Percentiles rank a stretch among this genome's conserved stretches.
Conservation (phyloP, 106 monocot genomes). For the Dioscorea alata region DNA sequence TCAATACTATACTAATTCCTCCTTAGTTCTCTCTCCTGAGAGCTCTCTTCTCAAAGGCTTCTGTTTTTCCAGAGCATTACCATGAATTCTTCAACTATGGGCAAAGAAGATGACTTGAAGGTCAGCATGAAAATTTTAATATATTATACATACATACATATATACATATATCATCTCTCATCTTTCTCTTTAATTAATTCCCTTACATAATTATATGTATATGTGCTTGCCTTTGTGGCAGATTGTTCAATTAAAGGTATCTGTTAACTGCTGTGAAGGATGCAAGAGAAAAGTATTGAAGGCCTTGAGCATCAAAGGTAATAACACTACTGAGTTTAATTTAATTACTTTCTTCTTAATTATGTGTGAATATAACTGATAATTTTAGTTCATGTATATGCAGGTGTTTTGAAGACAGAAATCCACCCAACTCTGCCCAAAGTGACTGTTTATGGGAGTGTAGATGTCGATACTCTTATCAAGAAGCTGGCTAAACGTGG, state of each 20-base stretch:
- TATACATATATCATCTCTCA: too few species aligned
- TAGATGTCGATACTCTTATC: slow-evolving; percentile 39
- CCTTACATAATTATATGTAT: too few species aligned
- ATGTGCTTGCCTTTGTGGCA: slow-evolving; percentile 7
- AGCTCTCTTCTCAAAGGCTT: too few species aligned
- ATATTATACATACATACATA: too few species aligned
- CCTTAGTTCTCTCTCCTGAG: too few species aligned
- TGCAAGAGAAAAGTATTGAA: slow-evolving; percentile 84
- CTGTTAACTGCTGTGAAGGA: slow-evolving; percentile 81
- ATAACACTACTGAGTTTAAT: too few species aligned
- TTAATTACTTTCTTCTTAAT: too few species aligned
- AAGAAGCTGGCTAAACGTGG: slow-evolving; percentile 60
- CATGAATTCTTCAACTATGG: slow-evolving; percentile 23
- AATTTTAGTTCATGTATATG: not conserved
- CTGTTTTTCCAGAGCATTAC: too few species aligned
- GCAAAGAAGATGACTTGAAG: slow-evolving; percentile 45
- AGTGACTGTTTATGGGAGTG: slow-evolving; percentile 61
- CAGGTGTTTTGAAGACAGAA: slow-evolving; percentile 76
- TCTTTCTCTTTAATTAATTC: too few species aligned
- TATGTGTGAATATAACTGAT: too few species aligned
- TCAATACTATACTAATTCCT: too few species aligned
- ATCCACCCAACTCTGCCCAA: slow-evolving; percentile 73
- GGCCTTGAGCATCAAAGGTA: slow-evolving; percentile 69
- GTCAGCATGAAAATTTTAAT: not conserved
- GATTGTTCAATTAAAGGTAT: slow-evolving; percentile 66